These are phyloP conservation scores for Polychytrium aggregatum DNA, from an alignment of 192 early-diverging fungal species.

Conservation along the genomic window DNA sequence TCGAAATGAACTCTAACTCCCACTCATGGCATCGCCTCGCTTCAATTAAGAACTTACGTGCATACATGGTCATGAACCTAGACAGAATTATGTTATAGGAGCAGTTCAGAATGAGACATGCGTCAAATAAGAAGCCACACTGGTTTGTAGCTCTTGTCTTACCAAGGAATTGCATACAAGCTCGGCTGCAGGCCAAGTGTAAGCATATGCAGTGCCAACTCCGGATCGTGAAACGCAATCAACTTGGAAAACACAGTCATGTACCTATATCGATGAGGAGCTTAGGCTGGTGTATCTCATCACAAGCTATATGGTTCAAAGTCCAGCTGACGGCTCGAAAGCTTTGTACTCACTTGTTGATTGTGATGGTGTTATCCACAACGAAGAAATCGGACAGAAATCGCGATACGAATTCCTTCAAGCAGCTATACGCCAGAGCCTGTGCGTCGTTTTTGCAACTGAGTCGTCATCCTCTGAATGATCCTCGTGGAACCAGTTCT, in stretches of 20 bases:
- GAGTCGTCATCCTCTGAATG: background rate
- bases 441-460: background rate
- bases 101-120: background rate
- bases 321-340: background rate
- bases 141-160: too few species aligned
- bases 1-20: too few species aligned
- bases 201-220: slow-evolving; percentile 50
- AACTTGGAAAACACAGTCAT: slow-evolving; percentile 55
- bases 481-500: background rate
- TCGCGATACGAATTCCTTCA: slow-evolving; percentile 52
- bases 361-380: slow-evolving; percentile 53
- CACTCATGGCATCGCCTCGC: background rate
- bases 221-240: slow-evolving; percentile 61
- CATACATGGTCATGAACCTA: slow-evolving; percentile 68
- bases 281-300: background rate
- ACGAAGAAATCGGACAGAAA: slow-evolving; percentile 63
- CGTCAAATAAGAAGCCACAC: too few species aligned
- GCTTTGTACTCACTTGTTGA: slow-evolving; percentile 41
- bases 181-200: slow-evolving; percentile 54
- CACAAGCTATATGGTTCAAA: background rate
- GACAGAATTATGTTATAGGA: background rate
- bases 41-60: slow-evolving; percentile 43
- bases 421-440: slow-evolving; percentile 54
- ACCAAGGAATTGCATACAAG: slow-evolving; percentile 67
- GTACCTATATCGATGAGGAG: slow-evolving; percentile 5